Evolutionary conservation across 768 basidiomycete genomes (phyloP).

Genomic region (Podaxis sp.): DNA sequence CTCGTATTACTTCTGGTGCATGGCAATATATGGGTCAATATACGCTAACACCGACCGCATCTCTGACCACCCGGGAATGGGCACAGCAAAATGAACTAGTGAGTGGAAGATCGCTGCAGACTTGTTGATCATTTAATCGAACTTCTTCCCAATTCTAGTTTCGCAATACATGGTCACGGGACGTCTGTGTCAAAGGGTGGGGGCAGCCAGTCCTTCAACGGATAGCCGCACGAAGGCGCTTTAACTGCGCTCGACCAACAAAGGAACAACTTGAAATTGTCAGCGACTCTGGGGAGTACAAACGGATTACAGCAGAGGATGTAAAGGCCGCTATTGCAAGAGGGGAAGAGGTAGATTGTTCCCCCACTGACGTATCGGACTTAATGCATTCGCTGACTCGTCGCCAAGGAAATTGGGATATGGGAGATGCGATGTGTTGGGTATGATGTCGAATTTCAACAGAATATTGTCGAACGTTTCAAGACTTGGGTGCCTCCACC

Average conservation of each 20-base stretch:
- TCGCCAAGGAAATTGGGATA: conserved; percentile 1
- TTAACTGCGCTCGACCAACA: conserved; percentile 15
- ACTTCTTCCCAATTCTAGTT: conserved; percentile 10
- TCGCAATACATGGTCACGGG: conserved; percentile 17
- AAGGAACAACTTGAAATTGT: conserved; percentile 11
- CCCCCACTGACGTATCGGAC: background rate
- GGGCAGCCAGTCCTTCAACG: conserved; percentile 14
- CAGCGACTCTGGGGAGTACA: conserved; percentile 8
- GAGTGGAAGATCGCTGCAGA: background rate
- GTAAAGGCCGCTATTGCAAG: conserved; percentile 14
- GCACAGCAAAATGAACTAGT: conserved; percentile 21
- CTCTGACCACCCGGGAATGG: conserved; percentile 31
- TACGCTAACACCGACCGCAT: conserved; percentile 35
- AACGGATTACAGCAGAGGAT: conserved; percentile 17
- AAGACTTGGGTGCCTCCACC: background rate
- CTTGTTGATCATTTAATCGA: no score
- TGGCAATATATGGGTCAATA: conserved; percentile 40
- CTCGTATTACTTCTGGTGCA: conserved; percentile 25
- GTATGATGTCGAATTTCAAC: background rate
- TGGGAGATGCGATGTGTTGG: conserved; percentile 7
- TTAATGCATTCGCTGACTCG: background rate
- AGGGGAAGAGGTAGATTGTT: background rate
- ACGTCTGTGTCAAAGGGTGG: conserved; percentile 17
- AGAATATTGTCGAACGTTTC: background rate
- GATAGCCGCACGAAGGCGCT: conserved; percentile 15